phyloP scores from a whole-genome alignment of 306 rosid genomes.

The Prunus armeniaca region DNA sequence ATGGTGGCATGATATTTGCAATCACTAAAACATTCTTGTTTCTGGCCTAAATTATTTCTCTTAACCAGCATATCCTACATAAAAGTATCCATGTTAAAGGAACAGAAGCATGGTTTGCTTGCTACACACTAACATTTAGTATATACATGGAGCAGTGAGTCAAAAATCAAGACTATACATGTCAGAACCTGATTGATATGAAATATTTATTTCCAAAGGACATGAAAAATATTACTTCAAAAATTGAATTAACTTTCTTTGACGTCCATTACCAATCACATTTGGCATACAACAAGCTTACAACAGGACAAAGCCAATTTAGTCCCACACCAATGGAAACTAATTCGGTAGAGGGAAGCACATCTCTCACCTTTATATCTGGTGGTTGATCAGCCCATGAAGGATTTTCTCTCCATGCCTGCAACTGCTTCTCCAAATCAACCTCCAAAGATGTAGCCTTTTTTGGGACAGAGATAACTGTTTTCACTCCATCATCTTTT shows the following conservation, averaged over 20 bases:
- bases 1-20: background rate
- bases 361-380: conserved; percentile 55
- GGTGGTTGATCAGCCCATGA: conserved; percentile 78
- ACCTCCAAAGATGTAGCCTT: conserved; percentile 46
- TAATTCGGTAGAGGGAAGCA: conserved; percentile 5
- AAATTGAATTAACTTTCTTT: background rate
- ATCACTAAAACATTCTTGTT: background rate
- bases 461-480: conserved; percentile 33
- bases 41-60: background rate
- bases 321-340: background rate
- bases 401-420: conserved; percentile 84
- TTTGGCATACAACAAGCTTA: conserved; percentile 9
- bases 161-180: background rate
- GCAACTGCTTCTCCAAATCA: conserved; percentile 78
- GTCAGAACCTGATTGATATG: background rate
- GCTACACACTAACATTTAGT: too few species aligned
- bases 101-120: background rate
- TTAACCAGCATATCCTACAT: background rate
- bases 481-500: conserved; percentile 37
- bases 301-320: background rate
- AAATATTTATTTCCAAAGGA: background rate
- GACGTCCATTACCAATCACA: background rate
- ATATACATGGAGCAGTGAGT: too few species aligned
- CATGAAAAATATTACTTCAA: background rate
- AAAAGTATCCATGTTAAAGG: background rate